These are phyloP conservation scores for Candida corydali DNA, from an alignment of 805 yeast genomes.

Conservation along the genomic window DNA sequence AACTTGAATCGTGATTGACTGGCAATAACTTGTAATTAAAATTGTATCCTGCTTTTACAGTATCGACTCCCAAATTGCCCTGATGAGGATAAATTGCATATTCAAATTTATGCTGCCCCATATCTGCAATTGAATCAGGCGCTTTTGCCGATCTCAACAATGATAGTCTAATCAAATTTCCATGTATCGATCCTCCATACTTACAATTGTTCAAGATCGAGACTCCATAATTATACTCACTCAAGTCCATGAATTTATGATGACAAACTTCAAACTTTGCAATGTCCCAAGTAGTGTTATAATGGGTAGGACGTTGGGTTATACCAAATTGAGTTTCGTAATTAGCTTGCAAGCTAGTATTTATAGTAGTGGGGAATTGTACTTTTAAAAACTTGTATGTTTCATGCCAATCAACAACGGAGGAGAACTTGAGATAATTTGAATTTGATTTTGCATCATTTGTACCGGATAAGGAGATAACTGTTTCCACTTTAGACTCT, in stretches of 20 bases:
- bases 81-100: constrained; percentile 83
- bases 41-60: constrained; percentile 72
- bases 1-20: constrained; percentile 11
- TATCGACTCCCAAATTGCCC: constrained; percentile 59
- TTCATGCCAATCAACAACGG: constrained; percentile 79
- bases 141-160: constrained; percentile 87
- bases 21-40: constrained; percentile 57
- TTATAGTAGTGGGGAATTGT: constrained; percentile 87
- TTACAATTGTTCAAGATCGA: constrained; percentile 78
- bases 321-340: constrained; percentile 95
- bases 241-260: constrained; percentile 89
- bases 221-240: constrained; percentile 85
- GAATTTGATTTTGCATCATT: constrained; percentile 32
- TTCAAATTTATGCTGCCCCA: constrained; percentile 80
- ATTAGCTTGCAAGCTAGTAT: constrained; percentile 63
- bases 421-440: constrained; percentile 34
- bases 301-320: constrained; percentile 90
- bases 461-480: constrained; percentile 68
- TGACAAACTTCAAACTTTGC: constrained; percentile 96
- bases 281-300: constrained; percentile 91
- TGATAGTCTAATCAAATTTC: constrained; percentile 85
- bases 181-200: constrained; percentile 91
- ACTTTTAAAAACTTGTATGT: constrained; percentile 85
- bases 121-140: constrained; percentile 93
- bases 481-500: constrained; percentile 56